These are phyloP conservation scores for Begonia fuchsioides DNA, from an alignment of 306 rosid species.

Conservation along the genomic window DNA sequence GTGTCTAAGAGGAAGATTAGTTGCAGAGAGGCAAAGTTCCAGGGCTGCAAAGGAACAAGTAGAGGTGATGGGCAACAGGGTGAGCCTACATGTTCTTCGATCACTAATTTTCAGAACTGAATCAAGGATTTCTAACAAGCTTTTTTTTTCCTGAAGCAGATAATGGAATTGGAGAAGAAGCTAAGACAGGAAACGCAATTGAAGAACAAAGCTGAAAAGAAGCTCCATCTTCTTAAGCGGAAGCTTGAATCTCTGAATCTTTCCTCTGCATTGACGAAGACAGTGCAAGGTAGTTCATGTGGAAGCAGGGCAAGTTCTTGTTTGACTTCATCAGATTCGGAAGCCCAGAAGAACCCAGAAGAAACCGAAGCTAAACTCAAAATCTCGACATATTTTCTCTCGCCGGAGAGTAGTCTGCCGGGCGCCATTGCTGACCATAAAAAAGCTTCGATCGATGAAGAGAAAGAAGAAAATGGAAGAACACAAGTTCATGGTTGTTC, in stretches of 20 bases:
- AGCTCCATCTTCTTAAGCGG: conserved; percentile 37
- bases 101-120: too few relatives aligned
- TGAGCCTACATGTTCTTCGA: conserved; percentile 11
- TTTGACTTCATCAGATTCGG: conserved; percentile 5
- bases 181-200: conserved; percentile 45
- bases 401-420: not conserved
- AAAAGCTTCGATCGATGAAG: not conserved
- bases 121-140: not conserved
- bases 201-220: conserved; percentile 63
- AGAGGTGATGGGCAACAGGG: conserved; percentile 48
- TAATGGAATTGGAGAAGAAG: conserved; percentile 48
- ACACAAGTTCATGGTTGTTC: not conserved
- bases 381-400: conserved; percentile 8
- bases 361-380: conserved; percentile 14
- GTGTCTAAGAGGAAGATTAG: conserved; percentile 76
- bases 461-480: not conserved
- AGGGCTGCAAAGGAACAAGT: conserved; percentile 51
- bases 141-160: conserved; percentile 20
- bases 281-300: conserved; percentile 30
- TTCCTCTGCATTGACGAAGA: conserved; percentile 18
- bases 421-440: not conserved
- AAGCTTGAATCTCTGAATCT: conserved; percentile 41
- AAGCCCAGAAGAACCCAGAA: conserved; percentile 26
- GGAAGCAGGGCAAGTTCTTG: conserved; percentile 32
- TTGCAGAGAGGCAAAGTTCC: conserved; percentile 85